A percentile compares a stretch with the other conserved stretches of the same genome.
Evolutionary conservation across 345 rosid species (phyloP).

Genomic region (Moricandia moricandioides): DNA sequence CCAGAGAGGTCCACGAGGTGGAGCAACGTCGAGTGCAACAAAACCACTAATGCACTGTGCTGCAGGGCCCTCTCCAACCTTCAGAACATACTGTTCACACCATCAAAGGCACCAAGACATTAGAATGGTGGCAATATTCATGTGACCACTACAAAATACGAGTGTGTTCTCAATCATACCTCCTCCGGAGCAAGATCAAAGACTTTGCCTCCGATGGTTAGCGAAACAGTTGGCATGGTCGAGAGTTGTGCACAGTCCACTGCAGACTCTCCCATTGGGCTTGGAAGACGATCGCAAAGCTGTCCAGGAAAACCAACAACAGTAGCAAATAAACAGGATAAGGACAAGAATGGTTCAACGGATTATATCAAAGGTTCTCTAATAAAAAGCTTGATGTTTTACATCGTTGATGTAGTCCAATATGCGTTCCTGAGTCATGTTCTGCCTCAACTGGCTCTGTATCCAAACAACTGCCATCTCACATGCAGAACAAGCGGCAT

Average conservation of each 20-base stretch:
- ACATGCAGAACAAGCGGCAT: conserved; percentile 50
- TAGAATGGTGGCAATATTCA: neutral
- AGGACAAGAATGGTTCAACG: conserved; percentile 10
- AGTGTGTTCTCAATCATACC: conserved; percentile 34
- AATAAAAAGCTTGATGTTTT: conserved; percentile 9
- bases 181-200: conserved; percentile 69
- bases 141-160: neutral
- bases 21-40: conserved; percentile 69
- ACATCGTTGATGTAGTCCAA: conserved; percentile 63
- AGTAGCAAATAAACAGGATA: neutral
- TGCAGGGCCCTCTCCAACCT: conserved; percentile 65
- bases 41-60: conserved; percentile 95
- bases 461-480: conserved; percentile 58
- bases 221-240: neutral
- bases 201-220: conserved; percentile 53
- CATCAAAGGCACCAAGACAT: neutral
- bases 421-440: conserved; percentile 62
- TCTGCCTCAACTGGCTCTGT: conserved; percentile 70
- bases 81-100: conserved; percentile 67
- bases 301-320: conserved; percentile 29
- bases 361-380: neutral
- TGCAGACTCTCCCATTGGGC: conserved; percentile 4
- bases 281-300: conserved; percentile 83
- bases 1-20: conserved; percentile 97
- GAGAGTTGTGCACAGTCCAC: neutral